These are phyloP conservation scores for Globisporangium heterothallicum DNA, from an alignment of 352 stramenopile genomes.

Conservation along the genomic window DNA sequence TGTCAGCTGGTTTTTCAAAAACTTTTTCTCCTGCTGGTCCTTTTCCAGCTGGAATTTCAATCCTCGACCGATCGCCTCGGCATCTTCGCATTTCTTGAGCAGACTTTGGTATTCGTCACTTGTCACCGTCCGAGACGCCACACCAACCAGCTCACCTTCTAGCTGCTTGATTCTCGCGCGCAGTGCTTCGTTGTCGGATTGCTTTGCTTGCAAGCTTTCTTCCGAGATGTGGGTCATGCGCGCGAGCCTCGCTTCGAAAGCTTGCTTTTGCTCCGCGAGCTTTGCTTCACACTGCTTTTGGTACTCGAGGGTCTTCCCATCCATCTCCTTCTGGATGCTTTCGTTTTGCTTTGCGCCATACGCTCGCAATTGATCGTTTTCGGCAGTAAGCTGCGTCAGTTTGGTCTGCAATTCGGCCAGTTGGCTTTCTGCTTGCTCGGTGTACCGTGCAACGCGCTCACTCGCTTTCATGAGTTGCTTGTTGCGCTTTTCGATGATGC, in stretches of 20 bases:
- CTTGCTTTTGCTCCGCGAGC: slow-evolving; percentile 25
- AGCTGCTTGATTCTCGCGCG: slow-evolving; percentile 20
- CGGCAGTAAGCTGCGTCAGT: slow-evolving; percentile 23
- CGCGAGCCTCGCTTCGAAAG: slow-evolving; percentile 24
- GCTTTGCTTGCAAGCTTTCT: slow-evolving; percentile 20
- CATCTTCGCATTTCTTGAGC: slow-evolving; percentile 52
- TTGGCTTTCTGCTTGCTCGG: slow-evolving; percentile 57
- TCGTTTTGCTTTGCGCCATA: slow-evolving; percentile 22
- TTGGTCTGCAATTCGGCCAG: slow-evolving; percentile 36
- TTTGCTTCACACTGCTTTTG: slow-evolving; percentile 9
- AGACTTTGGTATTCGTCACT: slow-evolving; percentile 54
- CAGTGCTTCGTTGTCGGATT: slow-evolving; percentile 28
- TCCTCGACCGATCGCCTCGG: slow-evolving; percentile 58
- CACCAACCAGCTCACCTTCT: slow-evolving; percentile 26
- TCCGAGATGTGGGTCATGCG: slow-evolving; percentile 16
- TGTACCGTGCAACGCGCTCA: slow-evolving; percentile 55
- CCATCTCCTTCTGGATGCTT: slow-evolving; percentile 20
- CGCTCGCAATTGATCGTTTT: slow-evolving; percentile 31
- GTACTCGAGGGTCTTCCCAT: slow-evolving; percentile 25
- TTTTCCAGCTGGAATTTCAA: slow-evolving; percentile 73
- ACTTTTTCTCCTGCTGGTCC: slow-evolving; percentile 74
- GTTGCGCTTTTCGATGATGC: slow-evolving; percentile 84
- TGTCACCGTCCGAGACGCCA: slow-evolving; percentile 24
- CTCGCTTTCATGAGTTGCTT: slow-evolving; percentile 82
- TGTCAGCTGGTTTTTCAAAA: slow-evolving; percentile 54